These are phyloP conservation scores for Malus sylvestris DNA, from an alignment of 306 rosid species.

Conservation along the genomic window DNA sequence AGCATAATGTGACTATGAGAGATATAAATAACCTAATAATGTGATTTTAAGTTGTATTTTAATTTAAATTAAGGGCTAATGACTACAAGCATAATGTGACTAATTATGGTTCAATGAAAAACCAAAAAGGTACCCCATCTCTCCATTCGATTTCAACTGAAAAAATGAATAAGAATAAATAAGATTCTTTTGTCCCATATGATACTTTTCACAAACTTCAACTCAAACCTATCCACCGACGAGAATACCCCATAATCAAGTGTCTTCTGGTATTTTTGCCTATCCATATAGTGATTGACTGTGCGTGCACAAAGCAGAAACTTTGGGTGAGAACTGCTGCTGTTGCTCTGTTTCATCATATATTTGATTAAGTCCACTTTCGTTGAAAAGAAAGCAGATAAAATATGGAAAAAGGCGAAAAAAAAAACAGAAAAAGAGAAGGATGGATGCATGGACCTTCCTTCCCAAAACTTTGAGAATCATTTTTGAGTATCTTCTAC, in stretches of 20 bases:
- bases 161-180: not conserved
- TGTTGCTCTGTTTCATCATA: conserved; percentile 6
- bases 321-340: not conserved
- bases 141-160: not conserved
- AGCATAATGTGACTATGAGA: rapidly evolving
- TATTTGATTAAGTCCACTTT: not conserved
- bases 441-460: not conserved
- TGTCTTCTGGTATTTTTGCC: not conserved
- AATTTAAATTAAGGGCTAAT: not conserved
- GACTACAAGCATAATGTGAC: not conserved
- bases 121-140: no score
- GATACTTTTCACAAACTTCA: not conserved
- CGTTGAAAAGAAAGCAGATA: not conserved
- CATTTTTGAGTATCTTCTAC: conserved; percentile 16
- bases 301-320: not conserved
- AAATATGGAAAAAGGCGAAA: not conserved
- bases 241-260: not conserved
- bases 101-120: not conserved
- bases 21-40: not conserved
- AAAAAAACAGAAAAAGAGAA: not conserved
- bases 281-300: not conserved
- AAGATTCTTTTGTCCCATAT: not conserved
- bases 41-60: not conserved
- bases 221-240: not conserved
- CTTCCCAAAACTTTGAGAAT: not conserved